Percentiles rank a stretch among this genome's conserved stretches.
Evolutionary conservation across 768 basidiomycete genomes (phyloP).

Genomic region (Tylopilus sp.): DNA sequence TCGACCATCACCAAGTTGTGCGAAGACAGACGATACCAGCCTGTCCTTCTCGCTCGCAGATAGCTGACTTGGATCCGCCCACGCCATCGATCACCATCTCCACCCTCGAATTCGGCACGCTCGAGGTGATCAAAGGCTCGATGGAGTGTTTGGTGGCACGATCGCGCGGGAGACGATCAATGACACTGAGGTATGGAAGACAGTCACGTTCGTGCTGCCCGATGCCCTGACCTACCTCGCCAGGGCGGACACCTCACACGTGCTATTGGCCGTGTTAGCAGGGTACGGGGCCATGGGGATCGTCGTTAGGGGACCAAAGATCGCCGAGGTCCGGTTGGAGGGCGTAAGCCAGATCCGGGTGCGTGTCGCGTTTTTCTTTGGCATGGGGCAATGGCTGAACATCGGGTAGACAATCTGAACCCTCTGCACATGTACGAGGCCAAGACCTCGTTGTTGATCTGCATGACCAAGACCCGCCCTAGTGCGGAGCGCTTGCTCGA

Average conservation of each 20-base stretch:
- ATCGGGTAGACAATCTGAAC: constrained; percentile 78
- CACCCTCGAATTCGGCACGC: constrained; percentile 59
- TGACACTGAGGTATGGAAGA: constrained; percentile 96
- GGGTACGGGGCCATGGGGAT: constrained; percentile 76
- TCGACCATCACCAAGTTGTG: constrained; percentile 84
- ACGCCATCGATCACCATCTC: constrained; percentile 18
- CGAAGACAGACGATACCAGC: constrained; percentile 73
- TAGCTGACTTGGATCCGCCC: constrained; percentile 32
- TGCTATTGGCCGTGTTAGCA: constrained; percentile 54
- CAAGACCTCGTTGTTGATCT: constrained; percentile 85
- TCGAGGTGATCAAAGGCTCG: constrained; percentile 60
- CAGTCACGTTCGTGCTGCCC: constrained; percentile 87
- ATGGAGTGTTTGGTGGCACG: constrained; percentile 70
- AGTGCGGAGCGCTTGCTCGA: constrained; percentile 87
- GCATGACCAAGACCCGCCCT: constrained; percentile 75
- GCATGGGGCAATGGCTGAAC: too few species aligned
- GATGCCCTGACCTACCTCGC: constrained; percentile 77
- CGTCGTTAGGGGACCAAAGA: constrained; percentile 82
- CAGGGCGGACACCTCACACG: constrained; percentile 63
- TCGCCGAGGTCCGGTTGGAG: constrained; percentile 71
- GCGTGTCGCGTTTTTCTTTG: constrained; percentile 23
- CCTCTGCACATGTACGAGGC: constrained; percentile 92
- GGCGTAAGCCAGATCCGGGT: constrained; percentile 91
- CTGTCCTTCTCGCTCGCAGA: constrained; percentile 33
- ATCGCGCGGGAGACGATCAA: constrained; percentile 91